phyloP scores from a whole-genome alignment of 257 asterid genomes.

The Solanum clarkiae region DNA sequence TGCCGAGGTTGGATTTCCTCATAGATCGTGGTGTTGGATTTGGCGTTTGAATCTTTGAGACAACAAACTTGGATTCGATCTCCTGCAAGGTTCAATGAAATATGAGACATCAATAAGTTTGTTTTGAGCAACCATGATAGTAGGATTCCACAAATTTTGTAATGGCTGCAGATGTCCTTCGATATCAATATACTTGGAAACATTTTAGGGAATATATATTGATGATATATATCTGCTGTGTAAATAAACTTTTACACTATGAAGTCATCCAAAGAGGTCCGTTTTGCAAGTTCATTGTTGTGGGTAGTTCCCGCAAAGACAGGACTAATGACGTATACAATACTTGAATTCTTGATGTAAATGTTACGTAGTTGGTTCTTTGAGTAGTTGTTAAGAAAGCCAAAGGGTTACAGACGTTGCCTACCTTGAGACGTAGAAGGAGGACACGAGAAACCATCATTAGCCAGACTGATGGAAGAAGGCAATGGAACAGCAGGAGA shows the following conservation, averaged over 20 bases:
- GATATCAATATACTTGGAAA: not conserved
- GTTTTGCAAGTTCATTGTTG: too few species aligned
- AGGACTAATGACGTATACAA: not conserved
- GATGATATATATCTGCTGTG: not conserved
- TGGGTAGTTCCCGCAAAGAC: too few species aligned
- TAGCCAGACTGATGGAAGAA: slow-evolving; percentile 33
- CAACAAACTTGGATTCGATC: slow-evolving; percentile 35
- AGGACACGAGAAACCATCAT: slow-evolving; percentile 44
- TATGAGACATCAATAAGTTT: not conserved
- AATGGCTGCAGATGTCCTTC: not conserved
- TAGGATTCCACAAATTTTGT: not conserved
- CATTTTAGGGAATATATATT: not conserved
- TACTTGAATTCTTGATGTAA: not conserved
- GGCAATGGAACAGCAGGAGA: slow-evolving; percentile 37
- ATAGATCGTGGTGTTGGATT: slow-evolving; percentile 5
- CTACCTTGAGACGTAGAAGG: slow-evolving; percentile 24
- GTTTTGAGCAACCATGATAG: not conserved
- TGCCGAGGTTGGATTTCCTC: slow-evolving; percentile 22
- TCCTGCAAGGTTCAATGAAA: slow-evolving; percentile 11
- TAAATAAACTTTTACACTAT: too few species aligned
- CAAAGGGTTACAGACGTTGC: not conserved
- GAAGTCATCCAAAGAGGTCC: too few species aligned
- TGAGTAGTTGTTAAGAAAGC: not conserved
- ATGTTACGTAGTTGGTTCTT: not conserved
- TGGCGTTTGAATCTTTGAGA: slow-evolving; percentile 8